Evolutionary conservation across 2,329 filamentous ascomycete species (phyloP).

Genomic region (Ustulina deusta): DNA sequence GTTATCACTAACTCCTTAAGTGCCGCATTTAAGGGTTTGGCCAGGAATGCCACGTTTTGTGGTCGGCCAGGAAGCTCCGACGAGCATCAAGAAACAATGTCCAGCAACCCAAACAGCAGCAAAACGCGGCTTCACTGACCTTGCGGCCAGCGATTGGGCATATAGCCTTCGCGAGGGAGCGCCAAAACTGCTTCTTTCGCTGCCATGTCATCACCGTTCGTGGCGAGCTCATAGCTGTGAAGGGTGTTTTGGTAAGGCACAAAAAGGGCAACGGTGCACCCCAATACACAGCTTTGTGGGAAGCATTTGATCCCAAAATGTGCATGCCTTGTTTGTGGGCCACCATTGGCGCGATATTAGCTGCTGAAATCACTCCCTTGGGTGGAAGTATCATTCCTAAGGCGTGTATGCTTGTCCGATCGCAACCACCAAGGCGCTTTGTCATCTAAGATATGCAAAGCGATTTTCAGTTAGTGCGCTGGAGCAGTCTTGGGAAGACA

Average conservation of each 20-base stretch:
- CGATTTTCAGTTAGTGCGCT: background rate
- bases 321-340: constrained; percentile 20
- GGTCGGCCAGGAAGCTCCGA: constrained; percentile 3
- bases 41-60: constrained; percentile 17
- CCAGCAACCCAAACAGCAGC: constrained; percentile 4
- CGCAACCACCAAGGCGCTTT: background rate
- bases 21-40: constrained; percentile 15
- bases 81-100: background rate
- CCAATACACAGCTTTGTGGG: background rate
- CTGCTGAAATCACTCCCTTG: constrained; percentile 20
- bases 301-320: constrained; percentile 4
- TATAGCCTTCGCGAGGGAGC: background rate
- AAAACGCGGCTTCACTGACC: background rate
- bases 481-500: constrained; percentile 2
- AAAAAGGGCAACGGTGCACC: constrained; percentile 9
- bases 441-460: background rate
- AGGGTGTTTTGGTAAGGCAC: constrained; percentile 1
- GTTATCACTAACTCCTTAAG: constrained; percentile 32
- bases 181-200: background rate
- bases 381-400: constrained; percentile 3
- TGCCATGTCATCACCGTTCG: background rate
- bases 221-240: constrained; percentile 14
- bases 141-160: constrained; percentile 1
- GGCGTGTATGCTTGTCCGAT: background rate
- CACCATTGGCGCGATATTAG: constrained; percentile 28